Percentiles rank a stretch among this genome's conserved stretches.
phyloP scores from a whole-genome alignment of 2,329 filamentous ascomycete species.

The Neonectria coccinea region DNA sequence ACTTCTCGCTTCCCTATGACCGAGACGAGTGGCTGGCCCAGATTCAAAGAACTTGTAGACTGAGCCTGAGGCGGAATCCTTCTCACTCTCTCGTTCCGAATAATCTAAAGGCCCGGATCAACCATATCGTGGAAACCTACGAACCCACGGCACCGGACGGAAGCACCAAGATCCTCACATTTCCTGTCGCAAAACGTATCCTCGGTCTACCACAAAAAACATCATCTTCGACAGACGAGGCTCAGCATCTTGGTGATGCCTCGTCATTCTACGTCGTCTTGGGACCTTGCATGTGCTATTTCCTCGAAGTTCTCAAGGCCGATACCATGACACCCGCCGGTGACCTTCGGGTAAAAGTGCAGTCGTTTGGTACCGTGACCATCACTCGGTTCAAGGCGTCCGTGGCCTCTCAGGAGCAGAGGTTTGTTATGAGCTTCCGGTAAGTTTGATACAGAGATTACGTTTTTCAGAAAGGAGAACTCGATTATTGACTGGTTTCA shows the following conservation, averaged over 20 bases:
- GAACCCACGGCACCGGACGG: slow-evolving; percentile 52
- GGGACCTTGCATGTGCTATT: slow-evolving; percentile 64
- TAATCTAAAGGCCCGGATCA: slow-evolving; percentile 61
- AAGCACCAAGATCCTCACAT: slow-evolving; percentile 55
- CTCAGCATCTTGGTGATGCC: slow-evolving; percentile 61
- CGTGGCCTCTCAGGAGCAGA: slow-evolving; percentile 64
- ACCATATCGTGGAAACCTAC: slow-evolving; percentile 58
- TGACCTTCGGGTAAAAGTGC: slow-evolving; percentile 63
- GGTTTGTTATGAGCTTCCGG: slow-evolving; percentile 68
- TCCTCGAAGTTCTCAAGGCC: slow-evolving; percentile 62
- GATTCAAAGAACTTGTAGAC: slow-evolving; percentile 57
- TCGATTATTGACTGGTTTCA: slow-evolving; percentile 39
- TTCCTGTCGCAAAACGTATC: slow-evolving; percentile 64
- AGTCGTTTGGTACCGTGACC: slow-evolving; percentile 64
- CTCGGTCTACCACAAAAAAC: slow-evolving; percentile 55
- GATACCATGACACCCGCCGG: slow-evolving; percentile 56
- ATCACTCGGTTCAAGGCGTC: slow-evolving; percentile 65
- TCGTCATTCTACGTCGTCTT: slow-evolving; percentile 67
- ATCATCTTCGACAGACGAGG: slow-evolving; percentile 54
- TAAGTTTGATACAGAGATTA: slow-evolving; percentile 46
- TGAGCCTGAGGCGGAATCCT: slow-evolving; percentile 52
- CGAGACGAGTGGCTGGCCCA: slow-evolving; percentile 63
- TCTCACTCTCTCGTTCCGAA: slow-evolving; percentile 55
- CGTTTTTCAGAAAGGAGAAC: background rate
- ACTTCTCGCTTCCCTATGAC: slow-evolving; percentile 62